A percentile compares a stretch with the other conserved stretches of the same genome.
Evolutionary conservation across 495 filamentous ascomycete species (phyloP).

Genomic region (Aspergillus mulundensis): DNA sequence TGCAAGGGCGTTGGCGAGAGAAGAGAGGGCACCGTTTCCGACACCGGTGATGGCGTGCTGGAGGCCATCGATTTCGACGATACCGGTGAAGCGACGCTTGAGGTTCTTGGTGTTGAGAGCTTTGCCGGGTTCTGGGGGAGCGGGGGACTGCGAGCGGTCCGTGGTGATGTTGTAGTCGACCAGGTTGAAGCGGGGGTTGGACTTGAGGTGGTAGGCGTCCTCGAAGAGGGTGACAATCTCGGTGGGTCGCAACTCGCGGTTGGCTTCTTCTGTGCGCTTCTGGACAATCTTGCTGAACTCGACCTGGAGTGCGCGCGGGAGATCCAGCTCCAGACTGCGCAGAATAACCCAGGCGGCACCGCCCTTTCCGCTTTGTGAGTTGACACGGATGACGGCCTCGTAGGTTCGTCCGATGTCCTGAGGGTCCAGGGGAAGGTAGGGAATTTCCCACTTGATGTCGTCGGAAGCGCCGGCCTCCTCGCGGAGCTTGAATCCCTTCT

Average conservation of each 20-base stretch:
- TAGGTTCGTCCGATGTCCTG: conserved; percentile 93
- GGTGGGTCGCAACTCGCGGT: conserved; percentile 72
- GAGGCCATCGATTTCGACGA: conserved; percentile 75
- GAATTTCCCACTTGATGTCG: conserved; percentile 66
- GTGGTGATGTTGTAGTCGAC: conserved; percentile 90
- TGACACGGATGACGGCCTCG: conserved; percentile 96
- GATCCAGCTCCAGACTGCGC: conserved; percentile 80
- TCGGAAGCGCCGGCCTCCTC: conserved; percentile 53
- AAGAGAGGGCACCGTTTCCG: conserved; percentile 88
- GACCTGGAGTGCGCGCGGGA: conserved; percentile 88
- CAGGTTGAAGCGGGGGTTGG: conserved; percentile 77
- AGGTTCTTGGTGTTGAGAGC: conserved; percentile 71
- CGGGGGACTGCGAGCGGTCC: conserved; percentile 76
- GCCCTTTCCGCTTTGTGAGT: conserved; percentile 93
- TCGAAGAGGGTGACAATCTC: conserved; percentile 90
- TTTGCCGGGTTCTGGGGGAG: conserved; percentile 63
- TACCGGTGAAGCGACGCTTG: conserved; percentile 79
- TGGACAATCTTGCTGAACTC: conserved; percentile 90
- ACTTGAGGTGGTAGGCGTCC: conserved; percentile 74
- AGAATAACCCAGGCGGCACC: conserved; percentile 94
- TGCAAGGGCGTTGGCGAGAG: conserved; percentile 75
- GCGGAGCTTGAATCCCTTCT: conserved; percentile 85
- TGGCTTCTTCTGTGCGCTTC: conserved; percentile 63
- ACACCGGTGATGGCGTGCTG: conserved; percentile 76
- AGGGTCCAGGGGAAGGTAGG: conserved; percentile 91